Percentiles rank a stretch among this genome's conserved stretches.
Evolutionary conservation across 2,329 filamentous ascomycete genomes (phyloP).

Genomic region (Stemphylium beticola): DNA sequence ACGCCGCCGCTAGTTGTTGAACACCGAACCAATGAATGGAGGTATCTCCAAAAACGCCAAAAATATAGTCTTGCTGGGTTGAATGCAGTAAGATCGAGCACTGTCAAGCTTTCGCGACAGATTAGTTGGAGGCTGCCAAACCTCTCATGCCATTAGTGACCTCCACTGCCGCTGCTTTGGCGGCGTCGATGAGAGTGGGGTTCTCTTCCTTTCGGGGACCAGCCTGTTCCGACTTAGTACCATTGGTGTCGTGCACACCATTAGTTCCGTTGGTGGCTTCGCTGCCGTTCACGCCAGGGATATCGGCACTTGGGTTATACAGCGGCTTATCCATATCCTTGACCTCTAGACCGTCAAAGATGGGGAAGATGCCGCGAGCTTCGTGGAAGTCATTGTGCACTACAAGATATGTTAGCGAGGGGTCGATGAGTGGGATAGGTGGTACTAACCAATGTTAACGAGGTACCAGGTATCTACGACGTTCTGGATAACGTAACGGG

Average conservation of each 20-base stretch:
- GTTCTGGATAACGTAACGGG: conserved; percentile 77
- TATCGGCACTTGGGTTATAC: conserved; percentile 19
- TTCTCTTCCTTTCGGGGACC: conserved; percentile 21
- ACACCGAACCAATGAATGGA: neutral
- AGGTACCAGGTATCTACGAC: conserved; percentile 93
- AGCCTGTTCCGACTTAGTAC: conserved; percentile 22
- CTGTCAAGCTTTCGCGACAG: neutral
- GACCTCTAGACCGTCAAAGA: conserved; percentile 81
- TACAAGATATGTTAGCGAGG: conserved; percentile 43
- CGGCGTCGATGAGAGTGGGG: conserved; percentile 29
- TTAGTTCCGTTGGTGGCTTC: conserved; percentile 9
- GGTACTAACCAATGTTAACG: conserved; percentile 82
- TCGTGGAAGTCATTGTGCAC: conserved; percentile 98
- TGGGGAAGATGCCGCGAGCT: conserved; percentile 77
- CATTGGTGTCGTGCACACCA: conserved; percentile 16
- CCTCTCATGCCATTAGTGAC: conserved; percentile 40
- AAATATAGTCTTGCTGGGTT: conserved; percentile 40
- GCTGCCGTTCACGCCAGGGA: conserved; percentile 16
- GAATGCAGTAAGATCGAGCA: conserved; percentile 38
- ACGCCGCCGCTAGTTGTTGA: conserved; percentile 12
- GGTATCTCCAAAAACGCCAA: conserved; percentile 6
- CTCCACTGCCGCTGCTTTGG: conserved; percentile 37
- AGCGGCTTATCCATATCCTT: conserved; percentile 63
- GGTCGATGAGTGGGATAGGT: neutral
- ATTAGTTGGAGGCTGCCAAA: conserved; percentile 35